phyloP scores from a whole-genome alignment of 2,329 filamentous ascomycete species.

The Zarea fungicola region DNA sequence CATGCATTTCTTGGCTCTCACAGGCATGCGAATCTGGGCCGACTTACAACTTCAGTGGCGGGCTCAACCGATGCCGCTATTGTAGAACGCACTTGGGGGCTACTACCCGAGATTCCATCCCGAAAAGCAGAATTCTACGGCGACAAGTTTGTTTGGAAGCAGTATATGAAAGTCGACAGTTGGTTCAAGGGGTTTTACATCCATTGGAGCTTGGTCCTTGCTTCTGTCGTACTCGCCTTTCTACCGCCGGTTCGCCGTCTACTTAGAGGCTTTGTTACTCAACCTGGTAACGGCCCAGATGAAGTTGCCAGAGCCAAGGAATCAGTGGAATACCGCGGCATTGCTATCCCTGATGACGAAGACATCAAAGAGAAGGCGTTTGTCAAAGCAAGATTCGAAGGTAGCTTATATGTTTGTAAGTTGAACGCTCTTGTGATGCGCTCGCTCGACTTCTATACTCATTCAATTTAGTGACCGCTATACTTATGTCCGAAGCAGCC shows the following conservation, averaged over 20 bases:
- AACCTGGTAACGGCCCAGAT: conserved; percentile 51
- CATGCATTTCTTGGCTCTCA: conserved; percentile 46
- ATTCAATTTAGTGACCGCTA: conserved; percentile 53
- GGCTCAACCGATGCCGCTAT: conserved; percentile 46
- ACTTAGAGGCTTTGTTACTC: conserved; percentile 37
- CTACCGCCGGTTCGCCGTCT: conserved; percentile 42
- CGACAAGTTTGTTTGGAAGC: conserved; percentile 53
- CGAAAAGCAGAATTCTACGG: conserved; percentile 50
- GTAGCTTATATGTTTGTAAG: conserved; percentile 62
- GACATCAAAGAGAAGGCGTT: conserved; percentile 45
- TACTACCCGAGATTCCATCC: conserved; percentile 42
- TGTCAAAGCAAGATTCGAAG: conserved; percentile 50
- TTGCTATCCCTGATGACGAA: conserved; percentile 57
- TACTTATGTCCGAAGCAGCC: conserved; percentile 60
- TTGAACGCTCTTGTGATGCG: conserved; percentile 10
- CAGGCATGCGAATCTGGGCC: conserved; percentile 46
- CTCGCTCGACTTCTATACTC: not conserved
- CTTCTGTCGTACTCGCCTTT: conserved; percentile 38
- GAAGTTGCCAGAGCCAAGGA: conserved; percentile 52
- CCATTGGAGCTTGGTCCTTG: conserved; percentile 44
- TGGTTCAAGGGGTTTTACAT: conserved; percentile 44
- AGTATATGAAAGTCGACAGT: conserved; percentile 48
- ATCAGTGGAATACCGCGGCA: conserved; percentile 56
- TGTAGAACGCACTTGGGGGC: conserved; percentile 59
- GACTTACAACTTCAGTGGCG: conserved; percentile 49